Base-by-base conservation (phyloP, 2,329 filamentous ascomycete species). In the Sordariomycetes sp. region DNA sequence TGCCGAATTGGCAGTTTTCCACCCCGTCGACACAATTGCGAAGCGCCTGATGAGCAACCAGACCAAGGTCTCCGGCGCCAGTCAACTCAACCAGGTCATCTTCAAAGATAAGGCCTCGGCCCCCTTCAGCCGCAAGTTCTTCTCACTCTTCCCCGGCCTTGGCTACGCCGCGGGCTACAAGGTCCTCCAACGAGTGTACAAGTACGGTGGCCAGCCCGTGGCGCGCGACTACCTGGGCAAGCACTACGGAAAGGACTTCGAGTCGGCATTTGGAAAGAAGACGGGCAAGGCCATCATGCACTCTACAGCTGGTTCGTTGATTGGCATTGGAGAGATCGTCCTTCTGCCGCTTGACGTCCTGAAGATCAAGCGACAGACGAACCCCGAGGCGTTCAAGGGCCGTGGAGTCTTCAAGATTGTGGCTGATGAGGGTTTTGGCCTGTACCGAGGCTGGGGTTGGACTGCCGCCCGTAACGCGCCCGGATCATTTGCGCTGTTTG, bases 11-110 rank as follows among this genome's bases (percentile, higher is more conserved):
- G 78, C 86, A 53, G 78, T 95, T 59, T 95, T 95, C 71, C 86
- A 94, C 58, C 86, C 86, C 44, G 86, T 98, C 59, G 92, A 98
- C 65, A 98, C 92, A 33, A 95, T 93, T 52, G 90, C 92, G 43
- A 98, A 98, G 73, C 86, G 92, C 48, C 77, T 98, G 63, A 98
- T 98, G 92, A 95, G 87, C 77, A 95, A 98, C 64, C 82, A 94
- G 59, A 78, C 77, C 42, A 54, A 54, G 44, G 59, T 62, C 40
- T 32, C 48, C 40, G 49, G 34, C 41, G 44, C 51, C 19, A 55
- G 72, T 36, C 77, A 86, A 55, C 68, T 98, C 51, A 96, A 94
- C 66, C 65, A 76, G 45, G 87, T 98, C 61, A 83, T 98, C 56
- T 98, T 98, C 77, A 92, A 79, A 62, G 83, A 94, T 50, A 84